Evolutionary conservation across 139 green algal genomes (phyloP), one percentile per base, ranked within the genome.

Genomic region (Dunaliella sp.): DNA sequence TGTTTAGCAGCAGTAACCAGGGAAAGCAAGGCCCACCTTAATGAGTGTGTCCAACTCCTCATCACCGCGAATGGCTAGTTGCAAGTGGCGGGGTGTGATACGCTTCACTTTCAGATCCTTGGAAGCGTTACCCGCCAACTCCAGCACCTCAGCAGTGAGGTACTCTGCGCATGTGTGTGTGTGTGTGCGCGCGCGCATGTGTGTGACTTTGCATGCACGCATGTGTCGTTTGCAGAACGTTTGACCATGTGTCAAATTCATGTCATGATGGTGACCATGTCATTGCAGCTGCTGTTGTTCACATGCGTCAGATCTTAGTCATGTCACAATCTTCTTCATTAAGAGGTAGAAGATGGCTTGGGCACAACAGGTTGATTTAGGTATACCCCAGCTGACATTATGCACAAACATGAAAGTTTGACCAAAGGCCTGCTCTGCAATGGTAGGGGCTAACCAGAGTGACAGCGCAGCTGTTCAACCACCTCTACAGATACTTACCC

Each of bases 21-120:
- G n/a, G n/a, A n/a, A n/a, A 65, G 48, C 7, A 65, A 65, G 1
- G 35, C 89, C 34, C 83, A 95, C 93, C 96, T 99, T 99, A 92
- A 99, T 99, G 76, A 99, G 95, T 2, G 97, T 99, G 89, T 99
- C 97, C 84, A 99, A 91, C 95, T 99, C 97, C 90, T 99, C 97
- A 86, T 99, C 97, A 93, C 97, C 97, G 38, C 97, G 95, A 88
- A 99, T 99, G 76, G 97, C 97, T 24, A 99, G 94, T 93, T 99
- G 97, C 86, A 99, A 94, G 89, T 99, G 97, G 73, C 97, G 94
- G 24, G 97, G 97, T 2, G 97, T 99, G 91, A 99, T 99, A 93
- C 97, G 97, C 93, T 99, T 99, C 86, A 99, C 96, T 94, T 99
- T 99, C 28, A 99, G 91, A 93, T 99, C 97, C 94, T 99, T 99